Percentiles rank a stretch among this genome's conserved stretches.
Evolutionary conservation across 2,329 filamentous ascomycete genomes (phyloP).

Genomic region (Raffaelea arxii): DNA sequence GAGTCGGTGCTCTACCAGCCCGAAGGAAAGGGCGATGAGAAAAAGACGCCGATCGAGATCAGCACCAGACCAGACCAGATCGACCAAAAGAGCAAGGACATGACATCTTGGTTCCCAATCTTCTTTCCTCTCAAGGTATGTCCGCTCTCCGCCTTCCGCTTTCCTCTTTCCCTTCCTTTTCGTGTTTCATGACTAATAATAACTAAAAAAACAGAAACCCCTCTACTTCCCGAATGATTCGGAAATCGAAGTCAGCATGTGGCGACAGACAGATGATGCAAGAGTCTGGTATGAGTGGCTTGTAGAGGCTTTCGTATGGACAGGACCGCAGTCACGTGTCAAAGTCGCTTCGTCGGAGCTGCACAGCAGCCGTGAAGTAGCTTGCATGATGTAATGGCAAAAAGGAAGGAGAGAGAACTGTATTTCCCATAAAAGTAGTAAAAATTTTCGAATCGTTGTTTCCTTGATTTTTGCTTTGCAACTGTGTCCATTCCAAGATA

Average conservation of each 20-base stretch:
- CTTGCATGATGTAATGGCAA: constrained; percentile 64
- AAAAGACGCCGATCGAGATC: constrained; percentile 59
- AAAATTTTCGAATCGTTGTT: background rate
- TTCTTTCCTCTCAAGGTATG: constrained; percentile 90
- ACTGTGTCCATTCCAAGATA: no score
- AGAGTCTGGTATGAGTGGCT: constrained; percentile 99
- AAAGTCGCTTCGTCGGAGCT: constrained; percentile 57
- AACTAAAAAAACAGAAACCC: constrained; percentile 43
- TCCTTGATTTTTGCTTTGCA: no score
- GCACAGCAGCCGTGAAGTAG: constrained; percentile 59
- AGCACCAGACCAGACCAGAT: constrained; percentile 91
- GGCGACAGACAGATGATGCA: constrained; percentile 87
- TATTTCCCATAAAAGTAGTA: background rate
- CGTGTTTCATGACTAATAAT: background rate
- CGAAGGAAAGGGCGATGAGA: constrained; percentile 19
- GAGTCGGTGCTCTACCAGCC: constrained; percentile 84
- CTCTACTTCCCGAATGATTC: constrained; percentile 76
- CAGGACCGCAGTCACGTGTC: constrained; percentile 49
- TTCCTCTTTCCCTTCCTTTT: background rate
- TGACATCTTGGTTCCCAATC: constrained; percentile 99
- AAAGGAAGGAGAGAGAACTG: background rate
- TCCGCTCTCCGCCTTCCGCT: constrained; percentile 5
- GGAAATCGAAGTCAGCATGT: constrained; percentile 87
- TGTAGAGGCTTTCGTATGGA: constrained; percentile 70
- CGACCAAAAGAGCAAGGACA: constrained; percentile 84